These are phyloP conservation scores for Fusarium oligoseptatum DNA, from an alignment of 2,329 filamentous ascomycete species.

Conservation along the genomic window DNA sequence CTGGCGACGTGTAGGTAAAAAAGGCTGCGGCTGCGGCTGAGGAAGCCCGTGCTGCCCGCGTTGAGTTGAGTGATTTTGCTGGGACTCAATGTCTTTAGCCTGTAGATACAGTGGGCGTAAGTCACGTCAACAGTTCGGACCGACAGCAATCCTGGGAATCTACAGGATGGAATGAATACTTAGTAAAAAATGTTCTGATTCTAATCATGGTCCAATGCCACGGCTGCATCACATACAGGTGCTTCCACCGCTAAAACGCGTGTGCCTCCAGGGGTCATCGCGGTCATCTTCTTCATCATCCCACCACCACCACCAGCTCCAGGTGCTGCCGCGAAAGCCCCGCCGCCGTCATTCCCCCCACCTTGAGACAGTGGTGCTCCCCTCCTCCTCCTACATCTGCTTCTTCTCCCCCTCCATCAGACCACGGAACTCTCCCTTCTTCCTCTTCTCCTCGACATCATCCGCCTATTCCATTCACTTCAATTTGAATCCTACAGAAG, in stretches of 20 bases:
- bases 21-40: conserved; percentile 1
- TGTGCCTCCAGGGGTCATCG: conserved; percentile 20
- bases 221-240: not conserved
- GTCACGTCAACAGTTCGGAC: conserved; percentile 1
- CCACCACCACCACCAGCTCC: conserved; percentile 38
- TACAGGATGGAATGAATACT: not conserved
- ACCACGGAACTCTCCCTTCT: conserved; percentile 28
- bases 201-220: not conserved
- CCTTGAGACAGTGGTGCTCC: conserved; percentile 4
- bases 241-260: conserved; percentile 1
- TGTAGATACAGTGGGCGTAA: not conserved
- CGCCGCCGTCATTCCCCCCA: conserved; percentile 43
- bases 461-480: conserved; percentile 34
- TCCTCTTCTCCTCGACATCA: conserved; percentile 39
- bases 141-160: not conserved
- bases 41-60: conserved; percentile 8
- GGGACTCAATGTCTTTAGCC: not conserved
- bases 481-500: conserved; percentile 17
- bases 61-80: conserved; percentile 7
- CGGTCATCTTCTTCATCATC: conserved; percentile 27
- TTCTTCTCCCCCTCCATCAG: conserved; percentile 33
- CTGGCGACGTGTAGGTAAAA: not conserved
- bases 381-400: conserved; percentile 34
- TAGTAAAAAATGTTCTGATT: not conserved
- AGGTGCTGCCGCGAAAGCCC: conserved; percentile 39